phyloP scores from a whole-genome alignment of 345 rosid species.

The Laguncularia racemosa region DNA sequence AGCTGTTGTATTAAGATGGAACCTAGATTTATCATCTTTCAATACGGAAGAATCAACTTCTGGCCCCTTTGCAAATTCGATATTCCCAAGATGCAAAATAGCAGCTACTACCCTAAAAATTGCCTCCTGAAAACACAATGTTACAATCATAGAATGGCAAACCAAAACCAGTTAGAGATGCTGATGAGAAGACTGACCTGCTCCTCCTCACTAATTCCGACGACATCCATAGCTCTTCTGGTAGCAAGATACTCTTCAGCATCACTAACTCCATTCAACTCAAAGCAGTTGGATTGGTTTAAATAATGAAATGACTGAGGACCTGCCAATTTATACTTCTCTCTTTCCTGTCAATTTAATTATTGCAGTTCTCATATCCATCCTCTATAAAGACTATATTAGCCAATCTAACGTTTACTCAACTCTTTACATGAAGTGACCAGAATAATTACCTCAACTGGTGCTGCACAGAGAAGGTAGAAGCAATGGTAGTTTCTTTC shows the following conservation, averaged over 20 bases:
- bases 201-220: conserved; percentile 95
- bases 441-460: no score
- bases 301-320: conserved; percentile 76
- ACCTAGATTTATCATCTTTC: conserved; percentile 86
- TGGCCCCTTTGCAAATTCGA: conserved; percentile 84
- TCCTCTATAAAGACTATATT: no score
- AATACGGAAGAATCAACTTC: conserved; percentile 88
- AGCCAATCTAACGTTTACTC: no score
- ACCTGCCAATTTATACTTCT: conserved; percentile 64
- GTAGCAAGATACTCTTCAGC: conserved; percentile 90
- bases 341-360: conserved; percentile 45
- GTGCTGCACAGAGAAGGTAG: no score
- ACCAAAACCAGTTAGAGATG: conserved; percentile 8
- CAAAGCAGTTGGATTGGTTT: conserved; percentile 81
- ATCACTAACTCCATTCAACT: conserved; percentile 83
- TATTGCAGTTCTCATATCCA: no score
- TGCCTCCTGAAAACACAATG: conserved; percentile 59
- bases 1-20: conserved; percentile 72
- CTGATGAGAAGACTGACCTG: conserved; percentile 47
- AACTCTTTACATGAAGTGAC: no score
- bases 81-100: conserved; percentile 87
- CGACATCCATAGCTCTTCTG: conserved; percentile 97
- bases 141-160: conserved; percentile 13
- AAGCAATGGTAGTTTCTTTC: conserved; percentile 81
- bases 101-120: conserved; percentile 97